Conservation (phyloP, 208 protist genomes). For the Trypanosoma scelopori region DNA sequence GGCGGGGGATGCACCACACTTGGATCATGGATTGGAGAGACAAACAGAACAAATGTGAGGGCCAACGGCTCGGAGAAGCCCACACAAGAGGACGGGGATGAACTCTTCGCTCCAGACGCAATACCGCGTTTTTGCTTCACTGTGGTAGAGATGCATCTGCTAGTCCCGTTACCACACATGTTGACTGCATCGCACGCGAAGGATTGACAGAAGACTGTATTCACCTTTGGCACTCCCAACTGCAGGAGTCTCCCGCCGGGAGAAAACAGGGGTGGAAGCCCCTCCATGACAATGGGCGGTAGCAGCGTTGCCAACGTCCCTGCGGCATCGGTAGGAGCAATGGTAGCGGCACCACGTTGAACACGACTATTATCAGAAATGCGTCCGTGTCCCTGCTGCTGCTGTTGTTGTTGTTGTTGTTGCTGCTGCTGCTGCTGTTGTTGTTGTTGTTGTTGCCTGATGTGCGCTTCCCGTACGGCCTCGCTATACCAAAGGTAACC, state of each 20-base stretch:
- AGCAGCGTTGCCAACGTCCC: conserved; percentile 49
- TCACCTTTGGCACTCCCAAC: conserved; percentile 66
- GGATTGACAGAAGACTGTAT: conserved; percentile 65
- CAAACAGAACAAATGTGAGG: conserved; percentile 50
- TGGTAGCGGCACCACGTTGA: not conserved
- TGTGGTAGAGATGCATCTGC: not conserved
- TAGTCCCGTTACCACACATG: not conserved
- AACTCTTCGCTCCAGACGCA: not conserved
- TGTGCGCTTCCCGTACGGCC: conserved; percentile 28
- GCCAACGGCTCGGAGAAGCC: not conserved
- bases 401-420: conserved; percentile 26
- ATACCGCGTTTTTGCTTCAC: conserved; percentile 15
- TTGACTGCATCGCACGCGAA: conserved; percentile 21
- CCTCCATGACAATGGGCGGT: conserved; percentile 65
- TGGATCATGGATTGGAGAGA: conserved; percentile 62
- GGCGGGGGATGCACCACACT: conserved; percentile 30
- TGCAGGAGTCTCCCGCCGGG: conserved; percentile 30
- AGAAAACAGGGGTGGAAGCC: conserved; percentile 36
- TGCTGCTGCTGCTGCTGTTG: conserved; percentile 27
- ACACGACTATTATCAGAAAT: not conserved
- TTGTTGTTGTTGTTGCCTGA: conserved; percentile 32
- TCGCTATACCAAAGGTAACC: conserved; percentile 80
- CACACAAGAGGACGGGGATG: not conserved
- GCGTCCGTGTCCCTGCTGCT: conserved; percentile 14
- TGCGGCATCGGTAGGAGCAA: not conserved